Evolutionary conservation across 2,329 filamentous ascomycete species (phyloP).

Genomic region (Venturia nashicola): DNA sequence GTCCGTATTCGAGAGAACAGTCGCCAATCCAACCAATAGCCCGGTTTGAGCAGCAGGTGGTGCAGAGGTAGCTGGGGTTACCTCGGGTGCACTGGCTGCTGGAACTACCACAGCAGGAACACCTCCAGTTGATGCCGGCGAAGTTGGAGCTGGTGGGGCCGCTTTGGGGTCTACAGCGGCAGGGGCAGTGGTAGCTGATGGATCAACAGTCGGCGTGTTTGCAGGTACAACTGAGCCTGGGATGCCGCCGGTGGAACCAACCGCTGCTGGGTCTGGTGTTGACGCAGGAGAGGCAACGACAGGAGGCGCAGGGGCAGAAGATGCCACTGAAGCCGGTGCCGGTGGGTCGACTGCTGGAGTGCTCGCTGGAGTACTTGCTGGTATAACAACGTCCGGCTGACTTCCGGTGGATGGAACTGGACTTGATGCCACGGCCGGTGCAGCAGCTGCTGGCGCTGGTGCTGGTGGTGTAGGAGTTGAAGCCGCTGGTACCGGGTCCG

Average conservation of each 20-base stretch:
- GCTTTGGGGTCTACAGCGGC: background rate
- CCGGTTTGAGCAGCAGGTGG: background rate
- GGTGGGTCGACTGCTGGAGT: background rate
- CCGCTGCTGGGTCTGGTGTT: background rate
- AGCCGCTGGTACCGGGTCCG: background rate
- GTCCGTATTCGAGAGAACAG: background rate
- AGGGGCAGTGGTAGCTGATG: background rate
- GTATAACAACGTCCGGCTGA: background rate
- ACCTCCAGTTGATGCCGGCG: background rate
- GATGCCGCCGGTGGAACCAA: background rate
- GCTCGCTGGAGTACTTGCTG: background rate
- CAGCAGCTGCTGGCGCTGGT: background rate
- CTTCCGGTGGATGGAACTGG: background rate
- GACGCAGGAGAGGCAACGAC: background rate
- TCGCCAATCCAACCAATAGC: background rate
- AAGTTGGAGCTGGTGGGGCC: background rate
- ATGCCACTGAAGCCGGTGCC: background rate
- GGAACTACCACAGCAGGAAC: background rate
- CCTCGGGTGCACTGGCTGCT: background rate
- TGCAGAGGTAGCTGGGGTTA: background rate
- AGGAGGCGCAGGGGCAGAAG: background rate
- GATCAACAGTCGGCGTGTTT: background rate
- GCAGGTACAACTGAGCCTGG: background rate
- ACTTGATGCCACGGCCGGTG: background rate
- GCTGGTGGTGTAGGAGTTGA: background rate